phyloP scores from a whole-genome alignment of 495 filamentous ascomycete species.

The Rusavskia elegans region DNA sequence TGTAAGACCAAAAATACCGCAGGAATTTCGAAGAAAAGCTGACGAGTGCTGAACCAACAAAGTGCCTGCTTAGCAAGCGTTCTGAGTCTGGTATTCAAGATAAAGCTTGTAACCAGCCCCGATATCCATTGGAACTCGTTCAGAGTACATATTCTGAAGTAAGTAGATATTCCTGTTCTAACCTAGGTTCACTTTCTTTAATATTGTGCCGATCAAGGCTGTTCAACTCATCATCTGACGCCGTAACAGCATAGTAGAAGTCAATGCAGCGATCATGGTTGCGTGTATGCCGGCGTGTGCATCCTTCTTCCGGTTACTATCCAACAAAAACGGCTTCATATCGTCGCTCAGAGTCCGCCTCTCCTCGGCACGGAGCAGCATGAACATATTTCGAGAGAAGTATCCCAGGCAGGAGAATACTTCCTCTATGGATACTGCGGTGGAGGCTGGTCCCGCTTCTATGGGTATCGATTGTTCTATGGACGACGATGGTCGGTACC shows the following conservation, averaged over 20 bases:
- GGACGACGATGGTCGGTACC: no score
- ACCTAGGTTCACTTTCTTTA: neutral
- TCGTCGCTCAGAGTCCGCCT: neutral
- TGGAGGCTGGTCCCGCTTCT: no score
- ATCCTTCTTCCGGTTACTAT: neutral
- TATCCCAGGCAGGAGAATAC: neutral
- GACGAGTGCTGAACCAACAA: neutral
- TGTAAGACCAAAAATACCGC: neutral
- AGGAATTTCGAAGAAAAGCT: neutral
- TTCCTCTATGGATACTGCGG: no score
- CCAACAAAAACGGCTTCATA: no score
- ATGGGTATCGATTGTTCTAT: no score
- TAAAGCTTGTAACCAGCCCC: neutral
- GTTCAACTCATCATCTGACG: neutral
- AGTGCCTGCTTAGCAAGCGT: slow-evolving; percentile 3
- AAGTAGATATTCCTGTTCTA: neutral
- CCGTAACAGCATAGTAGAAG: slow-evolving; percentile 1
- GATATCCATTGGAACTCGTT: neutral
- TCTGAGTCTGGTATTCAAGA: neutral
- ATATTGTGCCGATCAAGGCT: no score
- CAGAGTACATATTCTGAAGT: neutral
- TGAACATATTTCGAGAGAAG: neutral
- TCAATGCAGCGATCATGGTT: slow-evolving; percentile 5
- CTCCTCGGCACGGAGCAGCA: neutral
- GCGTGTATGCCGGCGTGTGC: slow-evolving; percentile 6